A percentile compares a stretch with the other conserved stretches of the same genome.
Conservation (phyloP, 2,329 filamentous ascomycete species). For the Talaromyces rugulosus region DNA sequence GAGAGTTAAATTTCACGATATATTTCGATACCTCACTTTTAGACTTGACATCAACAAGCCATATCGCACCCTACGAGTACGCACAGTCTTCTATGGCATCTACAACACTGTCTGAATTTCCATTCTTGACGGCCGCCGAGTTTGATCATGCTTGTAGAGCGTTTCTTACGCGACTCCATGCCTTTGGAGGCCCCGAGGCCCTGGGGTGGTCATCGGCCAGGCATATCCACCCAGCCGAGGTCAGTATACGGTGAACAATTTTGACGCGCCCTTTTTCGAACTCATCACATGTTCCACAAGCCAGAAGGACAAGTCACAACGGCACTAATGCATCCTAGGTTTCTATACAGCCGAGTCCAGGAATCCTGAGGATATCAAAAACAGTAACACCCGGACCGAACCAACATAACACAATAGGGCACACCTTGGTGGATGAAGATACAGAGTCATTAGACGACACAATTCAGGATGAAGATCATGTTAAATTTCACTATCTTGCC, state of each 20-base stretch:
- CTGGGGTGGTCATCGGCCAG: slow-evolving; percentile 41
- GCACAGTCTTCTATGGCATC: not conserved
- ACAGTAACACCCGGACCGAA: slow-evolving; percentile 14
- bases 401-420: not conserved
- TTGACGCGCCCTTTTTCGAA: not conserved
- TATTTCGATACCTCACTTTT: not conserved
- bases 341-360: slow-evolving; percentile 20
- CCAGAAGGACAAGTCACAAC: not conserved
- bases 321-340: not conserved
- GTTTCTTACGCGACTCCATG: slow-evolving; percentile 48
- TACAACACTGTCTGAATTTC: slow-evolving; percentile 44
- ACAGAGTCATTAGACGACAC: slow-evolving; percentile 14
- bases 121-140: slow-evolving; percentile 57
- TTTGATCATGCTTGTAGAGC: slow-evolving; percentile 64
- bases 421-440: slow-evolving; percentile 3
- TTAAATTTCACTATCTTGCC: slow-evolving; percentile 8
- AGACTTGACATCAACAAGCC: not conserved
- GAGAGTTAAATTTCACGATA: not conserved
- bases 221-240: slow-evolving; percentile 27
- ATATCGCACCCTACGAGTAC: not conserved
- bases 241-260: slow-evolving; percentile 5
- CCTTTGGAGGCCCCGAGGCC: slow-evolving; percentile 52
- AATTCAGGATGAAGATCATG: slow-evolving; percentile 29
- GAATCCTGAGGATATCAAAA: slow-evolving; percentile 28
- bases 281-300: not conserved